These are phyloP conservation scores for Salix viminalis DNA, from an alignment of 345 rosid species.

Conservation along the genomic window DNA sequence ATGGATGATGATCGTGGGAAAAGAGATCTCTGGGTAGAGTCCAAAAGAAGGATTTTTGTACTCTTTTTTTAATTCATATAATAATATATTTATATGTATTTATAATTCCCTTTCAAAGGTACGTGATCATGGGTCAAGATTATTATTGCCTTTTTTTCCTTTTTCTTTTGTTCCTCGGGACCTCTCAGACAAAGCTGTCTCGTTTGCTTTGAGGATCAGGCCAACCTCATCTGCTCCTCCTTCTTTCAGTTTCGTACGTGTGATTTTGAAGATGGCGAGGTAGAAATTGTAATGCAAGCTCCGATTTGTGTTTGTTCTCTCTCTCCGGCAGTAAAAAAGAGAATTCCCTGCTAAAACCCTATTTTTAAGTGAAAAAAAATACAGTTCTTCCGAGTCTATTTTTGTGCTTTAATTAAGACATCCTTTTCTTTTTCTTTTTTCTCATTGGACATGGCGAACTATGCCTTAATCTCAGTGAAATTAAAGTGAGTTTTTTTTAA, in stretches of 20 bases:
- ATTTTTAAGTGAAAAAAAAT: too few relatives aligned
- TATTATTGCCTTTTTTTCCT: constrained; percentile 17
- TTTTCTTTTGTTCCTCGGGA: constrained; percentile 39
- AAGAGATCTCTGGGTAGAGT: constrained; percentile 26
- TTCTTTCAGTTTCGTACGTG: constrained; percentile 14
- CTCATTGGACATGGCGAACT: too few relatives aligned
- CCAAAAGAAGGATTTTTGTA: constrained; percentile 45
- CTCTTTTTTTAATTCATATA: constrained; percentile 12
- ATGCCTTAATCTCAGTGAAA: too few relatives aligned
- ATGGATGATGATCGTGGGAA: constrained; percentile 17
- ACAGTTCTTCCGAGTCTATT: too few relatives aligned
- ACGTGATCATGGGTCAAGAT: constrained; percentile 23
- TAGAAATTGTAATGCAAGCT: too few relatives aligned
- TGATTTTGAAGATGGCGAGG: neutral
- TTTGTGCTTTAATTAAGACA: too few relatives aligned
- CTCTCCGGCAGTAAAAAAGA: too few relatives aligned
- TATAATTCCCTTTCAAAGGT: constrained; percentile 7
- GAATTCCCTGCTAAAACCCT: too few relatives aligned
- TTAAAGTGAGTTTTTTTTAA: too few relatives aligned
- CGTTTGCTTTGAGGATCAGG: constrained; percentile 32
- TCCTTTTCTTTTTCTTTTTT: too few relatives aligned
- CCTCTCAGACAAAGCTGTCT: constrained; percentile 62
- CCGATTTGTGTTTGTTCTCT: too few relatives aligned
- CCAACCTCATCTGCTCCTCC: constrained; percentile 21
- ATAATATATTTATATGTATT: neutral